Evolutionary conservation across 805 yeast species (phyloP).

Genomic region (Lachancea kluyveri): DNA sequence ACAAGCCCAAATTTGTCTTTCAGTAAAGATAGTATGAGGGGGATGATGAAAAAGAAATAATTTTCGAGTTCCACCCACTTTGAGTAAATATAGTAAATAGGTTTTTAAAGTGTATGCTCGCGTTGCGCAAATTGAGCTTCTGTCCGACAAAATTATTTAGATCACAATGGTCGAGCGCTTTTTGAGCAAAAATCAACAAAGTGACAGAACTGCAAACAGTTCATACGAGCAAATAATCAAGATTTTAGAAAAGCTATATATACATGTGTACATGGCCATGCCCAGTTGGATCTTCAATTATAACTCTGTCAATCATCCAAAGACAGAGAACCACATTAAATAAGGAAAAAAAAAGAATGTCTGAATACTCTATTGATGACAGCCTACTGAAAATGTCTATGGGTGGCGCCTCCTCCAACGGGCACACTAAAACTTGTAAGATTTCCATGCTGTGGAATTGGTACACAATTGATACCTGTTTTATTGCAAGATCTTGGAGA

Average conservation of each 20-base stretch:
- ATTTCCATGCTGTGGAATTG: conserved; percentile 64
- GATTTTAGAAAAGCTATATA: too few relatives aligned
- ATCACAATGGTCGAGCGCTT: not conserved
- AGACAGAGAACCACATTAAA: not conserved
- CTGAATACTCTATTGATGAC: not conserved
- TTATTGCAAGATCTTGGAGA: conserved; percentile 59
- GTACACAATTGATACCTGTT: conserved; percentile 62
- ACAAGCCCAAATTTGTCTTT: conserved; percentile 51
- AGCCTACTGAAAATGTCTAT: conserved; percentile 7
- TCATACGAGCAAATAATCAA: too few relatives aligned
- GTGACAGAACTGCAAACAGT: not conserved
- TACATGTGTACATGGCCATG: too few relatives aligned
- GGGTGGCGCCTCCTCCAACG: conserved; percentile 8
- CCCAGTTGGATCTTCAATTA: too few relatives aligned
- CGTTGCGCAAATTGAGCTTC: too few relatives aligned
- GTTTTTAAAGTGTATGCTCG: too few relatives aligned
- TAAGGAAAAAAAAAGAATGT: not conserved
- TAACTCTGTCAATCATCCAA: not conserved
- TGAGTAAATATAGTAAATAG: not conserved
- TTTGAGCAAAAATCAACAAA: conserved; percentile 4
- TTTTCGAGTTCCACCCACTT: not conserved
- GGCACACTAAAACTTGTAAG: conserved; percentile 13
- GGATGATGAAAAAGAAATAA: too few relatives aligned
- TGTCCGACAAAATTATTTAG: not conserved
- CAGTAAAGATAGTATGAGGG: conserved; percentile 17